Conservation (phyloP, 2,329 filamentous ascomycete genomes). For the Cordyceps pruinosa region DNA sequence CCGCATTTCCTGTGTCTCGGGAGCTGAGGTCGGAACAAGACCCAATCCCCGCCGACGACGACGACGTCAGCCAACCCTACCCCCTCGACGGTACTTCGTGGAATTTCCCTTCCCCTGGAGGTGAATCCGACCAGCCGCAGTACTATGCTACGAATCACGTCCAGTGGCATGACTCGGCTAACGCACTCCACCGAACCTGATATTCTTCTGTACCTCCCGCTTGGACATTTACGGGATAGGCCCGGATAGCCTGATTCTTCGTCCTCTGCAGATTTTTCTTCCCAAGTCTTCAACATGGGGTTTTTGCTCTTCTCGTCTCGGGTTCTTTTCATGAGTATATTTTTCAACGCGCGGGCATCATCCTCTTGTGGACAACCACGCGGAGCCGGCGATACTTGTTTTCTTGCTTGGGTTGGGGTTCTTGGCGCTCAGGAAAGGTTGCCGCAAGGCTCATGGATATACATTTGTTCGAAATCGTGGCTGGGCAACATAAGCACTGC, state of each 20-base stretch:
- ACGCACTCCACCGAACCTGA: background rate
- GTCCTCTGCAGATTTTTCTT: no score
- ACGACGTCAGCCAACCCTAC: background rate
- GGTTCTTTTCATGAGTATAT: background rate
- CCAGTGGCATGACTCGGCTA: background rate
- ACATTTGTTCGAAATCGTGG: background rate
- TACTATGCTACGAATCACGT: background rate
- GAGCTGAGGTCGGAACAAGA: conserved; percentile 17
- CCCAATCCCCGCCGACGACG: background rate
- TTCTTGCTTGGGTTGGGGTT: background rate
- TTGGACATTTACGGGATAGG: no score
- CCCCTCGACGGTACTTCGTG: background rate
- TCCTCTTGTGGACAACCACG: background rate
- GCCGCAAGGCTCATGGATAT: conserved; percentile 6
- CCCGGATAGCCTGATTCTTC: no score
- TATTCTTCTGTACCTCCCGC: background rate
- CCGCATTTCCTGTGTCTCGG: conserved; percentile 17
- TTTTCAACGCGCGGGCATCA: background rate
- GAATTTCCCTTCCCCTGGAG: no score
- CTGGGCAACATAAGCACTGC: background rate
- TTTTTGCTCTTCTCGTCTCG: background rate
- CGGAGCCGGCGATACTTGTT: background rate
- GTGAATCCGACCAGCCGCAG: no score
- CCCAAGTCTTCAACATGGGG: no score
- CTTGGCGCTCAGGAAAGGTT: background rate